Evolutionary conservation across 805 yeast species (phyloP), one percentile per base, ranked within the genome.

Genomic region (Lipomyces lipofer): DNA sequence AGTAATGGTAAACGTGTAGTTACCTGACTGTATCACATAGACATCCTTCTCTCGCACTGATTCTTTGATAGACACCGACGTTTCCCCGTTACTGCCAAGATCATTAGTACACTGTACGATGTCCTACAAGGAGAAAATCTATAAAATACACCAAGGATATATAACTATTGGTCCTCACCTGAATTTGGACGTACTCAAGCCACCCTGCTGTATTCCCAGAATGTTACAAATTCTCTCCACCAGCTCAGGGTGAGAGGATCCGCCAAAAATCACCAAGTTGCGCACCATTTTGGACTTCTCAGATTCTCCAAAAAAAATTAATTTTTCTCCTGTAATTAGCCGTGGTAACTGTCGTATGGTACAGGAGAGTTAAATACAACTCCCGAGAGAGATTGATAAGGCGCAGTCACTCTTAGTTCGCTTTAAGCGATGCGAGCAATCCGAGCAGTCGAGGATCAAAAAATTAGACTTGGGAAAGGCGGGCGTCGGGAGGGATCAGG

Each of bases 1-100:
- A n/a, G 32, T 2, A 28, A 30, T 10, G 30, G n/a, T n/a, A n/a
- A n/a, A n/a, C 10, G n/a, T 13, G 17, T 12, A 52, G 74, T 19
- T 50, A 58, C 67, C 67, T 36, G 84, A 78, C 70, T 90, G 97
- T 47, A 91, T 78, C 42, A 90, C 90, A 66, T 86, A 94, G 5
- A 94, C 98, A 69, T 94, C 97, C 71, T 94, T 94, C 62, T 91
- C 98, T 67, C 99, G 79, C 22, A 94, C 98, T 10, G 96, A 86
- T 65, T 90, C 95, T 51, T 79, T 78, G 52, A 94, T 81, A 52
- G 85, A 86, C 54, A 94, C 88, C 27, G 92, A 84, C 3, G 96
- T 91, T 68, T 94, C 99, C 50, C 99, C 99, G 68, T 94, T 94
- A 57, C 92, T 85, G 54, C 36, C 35, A 29, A 13, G 13, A 13